These are phyloP conservation scores for Solanum clarkiae DNA, from an alignment of 257 asterid genomes.

Conservation along the genomic window DNA sequence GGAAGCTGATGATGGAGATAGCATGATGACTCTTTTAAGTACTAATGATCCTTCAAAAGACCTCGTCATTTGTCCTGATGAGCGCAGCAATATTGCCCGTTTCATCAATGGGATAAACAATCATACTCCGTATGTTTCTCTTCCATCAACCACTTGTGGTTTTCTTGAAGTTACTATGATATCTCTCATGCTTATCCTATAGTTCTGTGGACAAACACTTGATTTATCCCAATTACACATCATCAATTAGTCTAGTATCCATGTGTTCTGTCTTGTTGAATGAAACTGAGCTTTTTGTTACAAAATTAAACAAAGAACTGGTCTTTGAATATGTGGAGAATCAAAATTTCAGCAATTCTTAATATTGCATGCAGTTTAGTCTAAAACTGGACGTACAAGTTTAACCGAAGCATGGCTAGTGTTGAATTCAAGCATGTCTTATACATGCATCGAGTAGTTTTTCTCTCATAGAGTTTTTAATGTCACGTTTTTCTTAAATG, in stretches of 20 bases:
- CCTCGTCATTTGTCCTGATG: slow-evolving; percentile 84
- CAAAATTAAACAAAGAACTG: neutral
- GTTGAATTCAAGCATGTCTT: neutral
- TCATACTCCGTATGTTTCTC: slow-evolving; percentile 51
- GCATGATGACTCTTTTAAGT: slow-evolving; percentile 89
- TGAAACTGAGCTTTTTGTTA: neutral
- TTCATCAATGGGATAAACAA: slow-evolving; percentile 94
- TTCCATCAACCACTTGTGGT: neutral
- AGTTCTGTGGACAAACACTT: neutral
- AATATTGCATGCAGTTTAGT: neutral
- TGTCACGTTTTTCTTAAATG: neutral
- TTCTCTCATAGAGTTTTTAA: neutral
- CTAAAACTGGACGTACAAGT: neutral
- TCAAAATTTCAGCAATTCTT: neutral
- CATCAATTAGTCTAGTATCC: neutral
- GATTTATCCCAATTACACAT: neutral
- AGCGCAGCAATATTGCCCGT: slow-evolving; percentile 78
- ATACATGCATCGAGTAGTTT: neutral
- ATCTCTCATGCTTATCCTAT: neutral
- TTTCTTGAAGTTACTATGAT: neutral
- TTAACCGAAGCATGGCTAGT: neutral
- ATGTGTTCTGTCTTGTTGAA: neutral
- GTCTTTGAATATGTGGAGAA: neutral
- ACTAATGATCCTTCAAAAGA: slow-evolving; percentile 53
- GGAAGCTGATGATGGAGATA: slow-evolving; percentile 72